Conservation (phyloP, 257 asterid genomes). For the Solanum ossicruentum region DNA sequence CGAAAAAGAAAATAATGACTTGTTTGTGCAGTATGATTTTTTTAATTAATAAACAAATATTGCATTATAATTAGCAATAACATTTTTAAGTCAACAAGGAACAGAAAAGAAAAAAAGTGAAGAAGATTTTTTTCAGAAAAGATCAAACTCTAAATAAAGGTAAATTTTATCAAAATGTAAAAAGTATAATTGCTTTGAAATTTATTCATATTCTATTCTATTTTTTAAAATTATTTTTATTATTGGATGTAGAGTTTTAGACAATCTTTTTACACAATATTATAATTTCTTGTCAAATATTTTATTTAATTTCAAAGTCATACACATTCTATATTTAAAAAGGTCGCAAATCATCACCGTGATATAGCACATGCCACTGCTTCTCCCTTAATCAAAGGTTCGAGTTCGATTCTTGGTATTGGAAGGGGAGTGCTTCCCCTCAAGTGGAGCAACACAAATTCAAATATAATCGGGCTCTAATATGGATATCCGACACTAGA, state of each 20-base stretch:
- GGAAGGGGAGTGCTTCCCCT: too few species aligned
- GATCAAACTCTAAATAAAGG: neutral
- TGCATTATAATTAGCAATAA: neutral
- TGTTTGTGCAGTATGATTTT: neutral
- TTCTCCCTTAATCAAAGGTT: too few species aligned
- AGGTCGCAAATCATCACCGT: too few species aligned
- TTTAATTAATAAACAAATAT: neutral
- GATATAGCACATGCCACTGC: too few species aligned
- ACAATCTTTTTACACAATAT: neutral
- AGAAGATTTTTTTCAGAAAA: neutral
- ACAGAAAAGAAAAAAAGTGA: neutral
- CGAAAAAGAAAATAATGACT: neutral
- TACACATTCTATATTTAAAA: too few species aligned
- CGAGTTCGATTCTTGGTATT: too few species aligned
- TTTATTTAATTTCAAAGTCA: neutral
- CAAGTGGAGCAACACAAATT: too few species aligned
- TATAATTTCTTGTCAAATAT: neutral
- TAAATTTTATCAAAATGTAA: neutral
- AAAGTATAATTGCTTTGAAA: too few species aligned
- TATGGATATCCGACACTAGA: rapidly evolving
- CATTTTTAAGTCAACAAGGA: neutral
- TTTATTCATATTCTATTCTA: neutral
- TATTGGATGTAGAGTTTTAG: neutral
- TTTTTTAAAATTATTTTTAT: neutral
- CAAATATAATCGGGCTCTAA: too few species aligned